A percentile compares a stretch with the other conserved stretches of the same genome.
Evolutionary conservation across 306 rosid species (phyloP).

Genomic region (Citrullus amarus): DNA sequence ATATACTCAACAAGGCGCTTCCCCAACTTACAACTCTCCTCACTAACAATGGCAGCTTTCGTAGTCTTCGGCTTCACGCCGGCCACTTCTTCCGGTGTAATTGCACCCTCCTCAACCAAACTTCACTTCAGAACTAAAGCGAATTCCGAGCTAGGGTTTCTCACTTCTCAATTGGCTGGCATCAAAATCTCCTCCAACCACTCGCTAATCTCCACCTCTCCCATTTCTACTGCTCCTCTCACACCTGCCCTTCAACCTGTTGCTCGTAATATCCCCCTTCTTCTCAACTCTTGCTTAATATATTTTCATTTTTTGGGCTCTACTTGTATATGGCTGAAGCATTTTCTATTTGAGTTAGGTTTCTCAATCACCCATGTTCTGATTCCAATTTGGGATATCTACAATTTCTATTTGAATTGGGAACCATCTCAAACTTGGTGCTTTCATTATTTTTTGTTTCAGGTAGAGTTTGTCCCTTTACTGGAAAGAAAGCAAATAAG

Average conservation of each 20-base stretch:
- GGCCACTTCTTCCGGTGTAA: constrained; percentile 3
- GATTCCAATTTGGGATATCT: not conserved
- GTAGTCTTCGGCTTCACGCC: constrained; percentile 19
- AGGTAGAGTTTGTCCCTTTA: constrained; percentile 82
- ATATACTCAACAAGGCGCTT: not conserved
- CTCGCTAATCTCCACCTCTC: constrained; percentile 13
- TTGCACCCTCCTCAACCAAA: not conserved
- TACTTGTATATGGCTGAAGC: not conserved
- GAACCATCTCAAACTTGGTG: not conserved
- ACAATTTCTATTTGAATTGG: not conserved
- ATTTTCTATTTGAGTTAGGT: not conserved
- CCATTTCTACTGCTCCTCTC: constrained; percentile 17
- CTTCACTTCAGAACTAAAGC: constrained; percentile 8
- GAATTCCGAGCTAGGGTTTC: constrained; percentile 40
- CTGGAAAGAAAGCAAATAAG: constrained; percentile 84
- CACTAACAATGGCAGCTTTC: constrained; percentile 32
- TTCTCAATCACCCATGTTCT: not conserved
- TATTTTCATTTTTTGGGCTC: not conserved
- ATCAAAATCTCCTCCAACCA: constrained; percentile 36
- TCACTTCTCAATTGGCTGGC: constrained; percentile 59
- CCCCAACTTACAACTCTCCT: not conserved
- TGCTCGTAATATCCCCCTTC: constrained; percentile 37
- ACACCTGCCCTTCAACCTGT: constrained; percentile 37
- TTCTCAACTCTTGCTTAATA: not conserved
- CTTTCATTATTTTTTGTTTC: not conserved